Evolutionary conservation across 73 alveolate genomes (phyloP).

Genomic region (Uronychia binucleata): DNA sequence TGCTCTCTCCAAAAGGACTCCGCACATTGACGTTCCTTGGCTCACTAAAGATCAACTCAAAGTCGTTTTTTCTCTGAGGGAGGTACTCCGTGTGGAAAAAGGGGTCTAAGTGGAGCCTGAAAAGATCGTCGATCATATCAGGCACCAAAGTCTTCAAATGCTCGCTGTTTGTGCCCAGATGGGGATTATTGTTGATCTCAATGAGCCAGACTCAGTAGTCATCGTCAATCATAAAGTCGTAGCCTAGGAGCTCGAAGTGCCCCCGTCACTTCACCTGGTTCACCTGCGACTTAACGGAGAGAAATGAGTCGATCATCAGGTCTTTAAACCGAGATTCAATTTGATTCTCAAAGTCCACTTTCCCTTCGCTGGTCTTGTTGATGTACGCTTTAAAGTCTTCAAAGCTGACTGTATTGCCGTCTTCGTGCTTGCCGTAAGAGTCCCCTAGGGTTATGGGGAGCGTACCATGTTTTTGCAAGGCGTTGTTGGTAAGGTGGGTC

Average conservation of each 20-base stretch:
- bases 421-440: conserved; percentile 83
- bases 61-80: background rate
- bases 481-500: conserved; percentile 90
- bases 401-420: conserved; percentile 88
- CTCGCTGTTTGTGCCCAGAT: conserved; percentile 26
- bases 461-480: conserved; percentile 73
- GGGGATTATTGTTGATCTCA: conserved; percentile 69
- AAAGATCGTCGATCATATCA: background rate
- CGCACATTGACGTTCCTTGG: background rate
- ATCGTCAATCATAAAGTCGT: conserved; percentile 76
- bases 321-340: conserved; percentile 85
- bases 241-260: conserved; percentile 83
- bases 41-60: background rate
- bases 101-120: background rate
- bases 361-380: conserved; percentile 65
- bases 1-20: background rate
- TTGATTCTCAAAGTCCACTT: conserved; percentile 81
- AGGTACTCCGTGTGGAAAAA: background rate
- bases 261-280: conserved; percentile 67
- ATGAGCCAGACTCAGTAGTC: conserved; percentile 68
- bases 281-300: conserved; percentile 25
- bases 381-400: conserved; percentile 72
- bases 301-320: conserved; percentile 45
- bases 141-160: background rate
- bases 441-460: conserved; percentile 13